Base-by-base conservation (phyloP, 163 green algal species). In the Scenedesmus sp. region DNA sequence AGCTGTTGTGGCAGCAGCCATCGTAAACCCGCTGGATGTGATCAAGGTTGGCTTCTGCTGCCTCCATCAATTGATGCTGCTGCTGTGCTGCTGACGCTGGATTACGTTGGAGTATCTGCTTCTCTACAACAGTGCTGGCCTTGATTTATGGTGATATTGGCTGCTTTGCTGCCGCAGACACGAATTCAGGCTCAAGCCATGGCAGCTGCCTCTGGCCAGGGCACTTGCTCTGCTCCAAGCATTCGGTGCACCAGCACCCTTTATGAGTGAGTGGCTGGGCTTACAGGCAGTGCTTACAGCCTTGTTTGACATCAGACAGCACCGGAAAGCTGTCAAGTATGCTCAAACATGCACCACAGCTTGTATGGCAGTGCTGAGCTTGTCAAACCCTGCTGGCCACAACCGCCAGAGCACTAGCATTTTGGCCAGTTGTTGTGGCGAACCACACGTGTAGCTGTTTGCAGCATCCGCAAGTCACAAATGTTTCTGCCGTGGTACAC, bases 21-120 rank as follows among this genome's bases (percentile, higher is more conserved):
- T 98, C 1, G 96, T 98, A 33, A 99, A 98, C 83, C 97, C 97
- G 0, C 93, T 99, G 7, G 97, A 99, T 92, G 97, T 99, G 0
- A 94, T 98, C 13, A 99, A 99, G 94, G 97, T 98, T 86, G 2
- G 91, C 24, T 22, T 46, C 0, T 37, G 70, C 70, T 1, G 12
- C 30, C 15, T 80, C n/a, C 13, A 5, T 44, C 33, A n/a, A n/a
- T n/a, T n/a, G 70, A 44, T 40, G 24, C 70, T 43, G 70, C 70
- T 80, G 70, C n/a, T 22, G 70, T 80, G 24, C 26, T 40, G 65
- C n/a, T 73, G 10, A 72, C 33, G 22, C 20, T 72, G 59, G 5
- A 72, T 35, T 72, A 72, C 59, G 59, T 33, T 72, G 59, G 22
- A 24, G 24, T 30, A 35, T 35, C 9, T 72, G 2, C 59, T 72